Base-by-base conservation (phyloP, 257 asterid species). In the Solanum ahanhuiri region DNA sequence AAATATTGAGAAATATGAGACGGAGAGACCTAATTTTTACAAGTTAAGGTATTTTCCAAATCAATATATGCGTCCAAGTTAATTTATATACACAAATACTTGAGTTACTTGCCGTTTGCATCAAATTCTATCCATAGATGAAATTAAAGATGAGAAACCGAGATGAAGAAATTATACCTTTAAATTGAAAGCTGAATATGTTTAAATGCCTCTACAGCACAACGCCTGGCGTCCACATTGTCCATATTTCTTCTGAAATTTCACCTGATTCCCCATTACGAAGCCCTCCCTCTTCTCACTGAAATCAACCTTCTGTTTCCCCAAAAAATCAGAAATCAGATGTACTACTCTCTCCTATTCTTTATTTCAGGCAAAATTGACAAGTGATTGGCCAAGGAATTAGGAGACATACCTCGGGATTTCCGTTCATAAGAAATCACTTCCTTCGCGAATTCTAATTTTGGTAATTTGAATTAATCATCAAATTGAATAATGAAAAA, bases 151-250 rank as follows among this genome's bases (percentile, higher is more conserved):
- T 54, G 58, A 73, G 4, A 87, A 81, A 54, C 57, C 12, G 30
- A 5, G 14, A 79, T 31, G 54, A 76, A 67, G 28, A 23, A 12
- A 69, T 25, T 54, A 51, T 87, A 95, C 99, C 98, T 97, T 94
- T 95, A 97, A 63, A 97, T 91, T 48, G 99, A 95, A 64, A 97
- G 96, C 70, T 95, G 99, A 87, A 90, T 91, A 86, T 93, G 90
- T 91, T 95, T 95, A 90, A 97, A 94, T 31, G 98, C 99, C 85
- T 95, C 99, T 17, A 98, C 98, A 82, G 98, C 98, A 83, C 90
- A 91, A 87, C 98, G 95, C 87, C 99, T 92, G 87, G 94, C 89
- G 7, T 87, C 93, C 88, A 93, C 98, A 35, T 93, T 87, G 86
- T 95, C 98, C 99, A 95, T 96, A 88, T 95, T 88, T 75, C 95